Conservation (phyloP, 345 rosid genomes). For the Sisymbrium irio region DNA sequence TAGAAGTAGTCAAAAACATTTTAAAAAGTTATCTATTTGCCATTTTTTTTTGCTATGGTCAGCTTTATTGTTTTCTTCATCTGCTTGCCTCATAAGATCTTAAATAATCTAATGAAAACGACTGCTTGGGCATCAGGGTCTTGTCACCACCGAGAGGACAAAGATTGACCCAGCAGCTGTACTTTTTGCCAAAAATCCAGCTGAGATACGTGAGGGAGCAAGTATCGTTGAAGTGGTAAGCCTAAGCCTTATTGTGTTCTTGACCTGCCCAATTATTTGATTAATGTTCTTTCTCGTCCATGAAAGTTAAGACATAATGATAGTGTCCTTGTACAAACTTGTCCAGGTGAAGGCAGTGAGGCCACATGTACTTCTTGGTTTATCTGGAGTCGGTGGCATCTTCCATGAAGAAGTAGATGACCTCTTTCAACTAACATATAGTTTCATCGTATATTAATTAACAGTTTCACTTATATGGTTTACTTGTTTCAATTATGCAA, state of each 20-base stretch:
- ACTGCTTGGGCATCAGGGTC: conserved; percentile 60
- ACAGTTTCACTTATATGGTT: conserved; percentile 2
- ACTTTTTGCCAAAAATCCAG: conserved; percentile 76
- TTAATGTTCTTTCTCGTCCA: background rate
- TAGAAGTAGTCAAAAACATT: conserved; percentile 14
- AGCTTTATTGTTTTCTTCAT: conserved; percentile 3
- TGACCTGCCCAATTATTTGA: conserved; percentile 6
- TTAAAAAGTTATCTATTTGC: background rate
- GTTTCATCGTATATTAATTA: background rate
- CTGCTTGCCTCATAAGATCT: conserved; percentile 4
- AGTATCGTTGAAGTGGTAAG: conserved; percentile 85
- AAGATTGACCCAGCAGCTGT: conserved; percentile 82
- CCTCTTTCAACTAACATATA: background rate
- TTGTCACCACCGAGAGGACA: conserved; percentile 83
- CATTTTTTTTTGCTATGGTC: conserved; percentile 6
- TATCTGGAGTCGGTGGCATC: conserved; percentile 98
- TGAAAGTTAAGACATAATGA: background rate
- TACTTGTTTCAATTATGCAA: conserved; percentile 11
- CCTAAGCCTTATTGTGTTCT: conserved; percentile 16
- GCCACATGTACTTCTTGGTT: conserved; percentile 96
- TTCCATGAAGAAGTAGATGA: conserved; percentile 75
- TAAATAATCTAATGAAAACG: conserved; percentile 22
- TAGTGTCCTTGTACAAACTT: conserved; percentile 14
- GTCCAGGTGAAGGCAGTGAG: conserved; percentile 78
- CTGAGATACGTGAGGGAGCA: conserved; percentile 78